Percentiles rank a stretch among this genome's conserved stretches.
Conservation (phyloP, 2,329 filamentous ascomycete genomes). For the Herpotrichia juniperi region DNA sequence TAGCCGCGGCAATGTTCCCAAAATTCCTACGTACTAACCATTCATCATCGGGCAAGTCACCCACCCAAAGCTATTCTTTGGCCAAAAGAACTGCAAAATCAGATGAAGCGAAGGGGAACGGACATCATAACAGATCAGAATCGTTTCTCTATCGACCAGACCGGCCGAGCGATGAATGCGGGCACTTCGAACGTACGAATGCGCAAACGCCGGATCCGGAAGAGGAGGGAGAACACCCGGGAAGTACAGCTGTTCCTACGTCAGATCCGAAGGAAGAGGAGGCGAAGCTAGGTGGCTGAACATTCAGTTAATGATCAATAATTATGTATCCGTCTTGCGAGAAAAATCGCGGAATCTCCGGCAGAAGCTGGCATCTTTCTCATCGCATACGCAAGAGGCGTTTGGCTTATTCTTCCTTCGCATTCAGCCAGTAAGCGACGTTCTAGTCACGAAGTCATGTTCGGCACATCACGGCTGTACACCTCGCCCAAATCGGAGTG, state of each 20-base stretch:
- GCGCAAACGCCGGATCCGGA: neutral
- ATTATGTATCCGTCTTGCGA: too few species aligned
- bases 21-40: conserved; percentile 9
- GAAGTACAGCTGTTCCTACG: neutral
- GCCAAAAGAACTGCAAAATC: conserved; percentile 1
- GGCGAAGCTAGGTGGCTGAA: conserved; percentile 1
- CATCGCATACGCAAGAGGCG: too few species aligned
- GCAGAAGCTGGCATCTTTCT: too few species aligned
- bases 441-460: too few species aligned
- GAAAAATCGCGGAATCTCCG: too few species aligned
- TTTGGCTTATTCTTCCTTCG: too few species aligned
- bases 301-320: too few species aligned
- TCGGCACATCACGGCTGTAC: too few species aligned
- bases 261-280: neutral
- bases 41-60: conserved; percentile 7
- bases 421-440: too few species aligned
- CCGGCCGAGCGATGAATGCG: neutral
- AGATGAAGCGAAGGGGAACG: neutral
- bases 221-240: neutral
- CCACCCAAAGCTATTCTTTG: conserved; percentile 2
- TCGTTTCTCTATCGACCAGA: neutral
- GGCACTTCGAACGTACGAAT: neutral
- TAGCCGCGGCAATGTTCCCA: conserved; percentile 26
- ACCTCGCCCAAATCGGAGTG: too few species aligned
- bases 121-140: neutral